A percentile compares a stretch with the other conserved stretches of the same genome.
These are phyloP conservation scores for Boletus huronensis DNA, from an alignment of 768 basidiomycete genomes.

Conservation along the genomic window DNA sequence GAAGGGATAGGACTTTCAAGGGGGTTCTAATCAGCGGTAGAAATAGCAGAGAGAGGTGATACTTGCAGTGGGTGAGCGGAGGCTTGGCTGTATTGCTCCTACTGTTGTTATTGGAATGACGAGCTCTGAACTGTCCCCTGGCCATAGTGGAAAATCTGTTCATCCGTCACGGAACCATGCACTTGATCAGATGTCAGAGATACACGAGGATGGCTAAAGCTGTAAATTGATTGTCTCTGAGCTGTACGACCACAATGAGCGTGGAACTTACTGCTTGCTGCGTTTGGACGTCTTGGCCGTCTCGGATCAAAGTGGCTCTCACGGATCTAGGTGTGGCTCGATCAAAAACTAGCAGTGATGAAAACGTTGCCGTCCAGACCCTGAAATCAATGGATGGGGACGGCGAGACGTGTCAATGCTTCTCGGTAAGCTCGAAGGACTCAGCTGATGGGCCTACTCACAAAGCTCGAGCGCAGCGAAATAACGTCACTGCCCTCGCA, in stretches of 20 bases:
- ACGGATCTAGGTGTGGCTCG: neutral
- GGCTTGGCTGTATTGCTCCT: constrained; percentile 3
- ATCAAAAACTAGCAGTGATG: neutral
- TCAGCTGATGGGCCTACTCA: neutral
- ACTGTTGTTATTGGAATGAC: neutral
- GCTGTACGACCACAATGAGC: neutral
- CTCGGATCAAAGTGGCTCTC: constrained; percentile 10
- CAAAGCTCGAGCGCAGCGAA: neutral
- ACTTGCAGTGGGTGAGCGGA: constrained; percentile 29
- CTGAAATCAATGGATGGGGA: neutral
- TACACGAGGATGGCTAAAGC: neutral
- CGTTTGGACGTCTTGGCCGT: neutral
- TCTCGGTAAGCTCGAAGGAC: neutral
- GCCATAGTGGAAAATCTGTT: constrained; percentile 10
- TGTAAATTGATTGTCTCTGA: too few relatives aligned
- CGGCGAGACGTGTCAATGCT: neutral
- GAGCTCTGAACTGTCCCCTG: constrained; percentile 5
- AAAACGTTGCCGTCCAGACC: neutral
- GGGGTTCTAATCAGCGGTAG: neutral
- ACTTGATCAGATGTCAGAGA: neutral
- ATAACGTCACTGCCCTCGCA: constrained; percentile 17
- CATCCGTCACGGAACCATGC: neutral
- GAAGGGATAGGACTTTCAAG: constrained; percentile 29
- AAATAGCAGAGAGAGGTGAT: neutral
- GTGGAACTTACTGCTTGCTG: neutral